These are phyloP conservation scores for Cladosporium phlei DNA, from an alignment of 2,329 filamentous ascomycete genomes.

Conservation along the genomic window DNA sequence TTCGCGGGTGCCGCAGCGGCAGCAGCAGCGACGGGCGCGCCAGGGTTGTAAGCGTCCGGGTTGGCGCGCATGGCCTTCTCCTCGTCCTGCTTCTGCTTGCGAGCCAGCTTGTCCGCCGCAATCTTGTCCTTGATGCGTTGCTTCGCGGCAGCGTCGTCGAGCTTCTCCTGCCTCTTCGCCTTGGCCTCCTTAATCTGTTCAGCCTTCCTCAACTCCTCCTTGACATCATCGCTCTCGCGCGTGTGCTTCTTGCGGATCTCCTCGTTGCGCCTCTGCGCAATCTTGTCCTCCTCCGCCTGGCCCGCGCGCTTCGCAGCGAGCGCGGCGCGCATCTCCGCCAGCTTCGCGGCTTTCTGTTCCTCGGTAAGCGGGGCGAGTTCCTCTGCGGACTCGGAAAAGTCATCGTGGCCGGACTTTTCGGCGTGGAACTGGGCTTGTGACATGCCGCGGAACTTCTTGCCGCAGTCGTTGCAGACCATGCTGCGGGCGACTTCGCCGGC, in stretches of 20 bases:
- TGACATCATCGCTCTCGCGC: constrained; percentile 79
- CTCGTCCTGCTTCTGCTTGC: constrained; percentile 75
- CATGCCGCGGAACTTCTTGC: constrained; percentile 80
- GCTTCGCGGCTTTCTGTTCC: constrained; percentile 78
- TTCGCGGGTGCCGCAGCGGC: constrained; percentile 43
- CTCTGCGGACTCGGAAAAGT: constrained; percentile 91
- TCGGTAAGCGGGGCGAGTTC: constrained; percentile 86
- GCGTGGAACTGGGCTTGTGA: constrained; percentile 86
- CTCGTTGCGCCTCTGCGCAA: constrained; percentile 81
- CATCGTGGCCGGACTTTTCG: constrained; percentile 79
- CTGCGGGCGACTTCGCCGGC: constrained; percentile 70
- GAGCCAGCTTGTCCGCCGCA: constrained; percentile 86
- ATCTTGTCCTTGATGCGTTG: constrained; percentile 89
- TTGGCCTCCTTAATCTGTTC: constrained; percentile 89
- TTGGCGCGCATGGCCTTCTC: constrained; percentile 85
- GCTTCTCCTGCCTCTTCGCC: constrained; percentile 81
- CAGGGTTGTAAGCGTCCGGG: constrained; percentile 48
- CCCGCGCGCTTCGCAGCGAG: constrained; percentile 67
- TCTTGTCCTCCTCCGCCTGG: constrained; percentile 68
- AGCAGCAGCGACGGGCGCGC: constrained; percentile 37
- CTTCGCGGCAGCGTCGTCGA: constrained; percentile 78
- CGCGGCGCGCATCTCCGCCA: constrained; percentile 68
- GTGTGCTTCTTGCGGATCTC: constrained; percentile 80
- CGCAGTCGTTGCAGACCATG: constrained; percentile 89
- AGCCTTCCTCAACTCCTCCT: constrained; percentile 82